Base-by-base conservation (phyloP, 306 rosid genomes). In the Adenanthera pavonina region DNA sequence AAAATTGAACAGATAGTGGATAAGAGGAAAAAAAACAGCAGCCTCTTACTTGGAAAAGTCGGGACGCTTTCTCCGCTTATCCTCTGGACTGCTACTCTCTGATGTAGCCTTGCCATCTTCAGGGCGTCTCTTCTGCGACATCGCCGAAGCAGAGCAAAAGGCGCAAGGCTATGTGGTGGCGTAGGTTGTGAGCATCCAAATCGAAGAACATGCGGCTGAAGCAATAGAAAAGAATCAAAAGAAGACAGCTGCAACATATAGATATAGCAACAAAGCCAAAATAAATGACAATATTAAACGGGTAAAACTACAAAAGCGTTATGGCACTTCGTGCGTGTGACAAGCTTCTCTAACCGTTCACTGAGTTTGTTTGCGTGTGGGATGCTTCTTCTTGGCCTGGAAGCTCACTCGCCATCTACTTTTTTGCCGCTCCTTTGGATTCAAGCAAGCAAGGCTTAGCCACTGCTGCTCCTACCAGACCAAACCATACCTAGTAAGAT, bases 61-160 rank as follows among this genome's bases (percentile, higher is more conserved):
- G 20, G 95, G 89, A 53, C 51, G 84, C 89, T 84, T 89, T 60
- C 93, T 68, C 47, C 97, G 97, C 91, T 94, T 94, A 77, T 91
- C 93, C 16, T 89, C 93, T 0, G 95, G 85, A 76, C 69, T 72
- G 17, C 66, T 68, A 53, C 81, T 83, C 3, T 84, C 94, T 4
- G 90, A 69, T 43, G 82, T 83, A 60, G 79, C 84, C 79, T 85
- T 89, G 51, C 83, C 88, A 34, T 94, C 94, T 53, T 94, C 98
- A 4, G 90, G 90, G 78, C 90, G 86, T 79, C 97, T 84, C 87
- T 92, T 92, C 87, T 89, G 97, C 81, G 98, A 94, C 98, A 91
- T 91, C 87, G 76, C 64, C 75, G 77, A 80, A 78, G 67, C 36
- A 38, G 40, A 44, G 73, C 76, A 15, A 47, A 16, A 79, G 46